A percentile compares a stretch with the other conserved stretches of the same genome.
These are phyloP conservation scores for Diutina sp. DNA, from an alignment of 1,139 yeast genomes.

Conservation along the genomic window DNA sequence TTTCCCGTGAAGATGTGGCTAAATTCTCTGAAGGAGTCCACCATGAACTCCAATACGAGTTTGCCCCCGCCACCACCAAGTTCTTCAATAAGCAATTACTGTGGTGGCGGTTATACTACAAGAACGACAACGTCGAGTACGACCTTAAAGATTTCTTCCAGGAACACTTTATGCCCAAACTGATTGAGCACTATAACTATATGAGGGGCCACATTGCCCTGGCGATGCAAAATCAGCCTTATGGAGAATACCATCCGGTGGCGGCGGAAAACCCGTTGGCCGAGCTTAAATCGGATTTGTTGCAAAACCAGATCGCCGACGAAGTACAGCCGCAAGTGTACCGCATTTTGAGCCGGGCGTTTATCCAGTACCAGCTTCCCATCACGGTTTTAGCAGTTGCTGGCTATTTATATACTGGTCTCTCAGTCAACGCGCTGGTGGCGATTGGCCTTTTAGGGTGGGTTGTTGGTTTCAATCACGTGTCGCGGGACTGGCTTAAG, in stretches of 20 bases:
- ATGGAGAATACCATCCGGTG: constrained; percentile 8
- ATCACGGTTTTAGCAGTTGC: constrained; percentile 18
- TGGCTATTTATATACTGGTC: constrained; percentile 23
- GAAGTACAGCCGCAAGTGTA: constrained; percentile 31
- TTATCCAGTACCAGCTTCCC: constrained; percentile 28
- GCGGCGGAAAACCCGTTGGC: constrained; percentile 19
- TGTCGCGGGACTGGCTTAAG: constrained; percentile 24
- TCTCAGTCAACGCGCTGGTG: constrained; percentile 19
- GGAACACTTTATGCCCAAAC: constrained; percentile 22
- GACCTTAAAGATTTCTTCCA: constrained; percentile 27
- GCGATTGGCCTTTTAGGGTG: constrained; percentile 28
- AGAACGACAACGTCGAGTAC: constrained; percentile 34
- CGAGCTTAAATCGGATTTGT: constrained; percentile 16
- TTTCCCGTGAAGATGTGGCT: constrained; percentile 7
- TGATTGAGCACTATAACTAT: constrained; percentile 27
- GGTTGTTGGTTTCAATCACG: constrained; percentile 31
- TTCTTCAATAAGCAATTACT: constrained; percentile 19
- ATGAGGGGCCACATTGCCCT: constrained; percentile 25
- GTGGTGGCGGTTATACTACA: constrained; percentile 34
- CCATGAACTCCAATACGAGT: constrained; percentile 22
- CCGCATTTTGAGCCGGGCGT: constrained; percentile 16
- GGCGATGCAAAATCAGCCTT: constrained; percentile 14
- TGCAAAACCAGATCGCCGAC: constrained; percentile 14
- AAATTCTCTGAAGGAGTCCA: constrained; percentile 22
- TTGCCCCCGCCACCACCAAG: constrained; percentile 18